Percentiles rank a stretch among this genome's conserved stretches.
Evolutionary conservation across 2,329 filamentous ascomycete species (phyloP).

Genomic region (Claviceps cyperi): DNA sequence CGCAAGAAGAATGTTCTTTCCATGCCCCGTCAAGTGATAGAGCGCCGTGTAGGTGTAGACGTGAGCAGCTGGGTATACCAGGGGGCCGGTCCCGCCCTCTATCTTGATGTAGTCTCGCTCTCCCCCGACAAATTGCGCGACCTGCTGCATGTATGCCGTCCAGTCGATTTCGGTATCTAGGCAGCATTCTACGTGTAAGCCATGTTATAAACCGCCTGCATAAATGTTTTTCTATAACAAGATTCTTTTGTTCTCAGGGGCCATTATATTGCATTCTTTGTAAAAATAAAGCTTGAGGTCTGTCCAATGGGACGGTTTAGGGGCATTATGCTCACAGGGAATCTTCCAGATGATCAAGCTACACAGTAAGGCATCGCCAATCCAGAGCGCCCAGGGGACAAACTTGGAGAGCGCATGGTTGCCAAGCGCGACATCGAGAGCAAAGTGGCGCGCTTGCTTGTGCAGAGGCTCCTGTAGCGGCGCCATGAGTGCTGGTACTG

Average conservation of each 20-base stretch:
- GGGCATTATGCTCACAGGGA: conserved; percentile 47
- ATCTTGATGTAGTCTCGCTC: conserved; percentile 83
- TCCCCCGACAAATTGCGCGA: conserved; percentile 63
- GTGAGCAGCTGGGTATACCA: conserved; percentile 90
- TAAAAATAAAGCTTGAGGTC: too few relatives aligned
- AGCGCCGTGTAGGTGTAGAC: conserved; percentile 79
- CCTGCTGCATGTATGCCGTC: conserved; percentile 92
- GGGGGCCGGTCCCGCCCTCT: conserved; percentile 74
- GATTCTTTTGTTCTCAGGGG: too few relatives aligned
- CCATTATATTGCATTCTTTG: too few relatives aligned
- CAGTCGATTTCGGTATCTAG: conserved; percentile 95
- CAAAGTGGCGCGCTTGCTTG: conserved; percentile 17
- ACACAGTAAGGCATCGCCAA: conserved; percentile 59
- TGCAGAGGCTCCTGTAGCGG: conserved; percentile 11
- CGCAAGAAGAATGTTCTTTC: conserved; percentile 61
- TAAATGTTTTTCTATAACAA: not conserved
- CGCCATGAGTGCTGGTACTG: conserved; percentile 12
- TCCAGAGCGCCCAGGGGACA: conserved; percentile 47
- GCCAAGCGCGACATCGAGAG: conserved; percentile 31
- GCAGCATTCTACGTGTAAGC: not conserved
- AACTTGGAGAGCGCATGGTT: conserved; percentile 34
- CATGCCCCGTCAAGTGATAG: conserved; percentile 63
- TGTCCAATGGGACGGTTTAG: too few relatives aligned
- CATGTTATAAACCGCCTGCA: not conserved
- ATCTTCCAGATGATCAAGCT: conserved; percentile 64